These are phyloP conservation scores for Chytriomyces sp. DNA, from an alignment of 192 early-diverging fungal species.

Conservation along the genomic window DNA sequence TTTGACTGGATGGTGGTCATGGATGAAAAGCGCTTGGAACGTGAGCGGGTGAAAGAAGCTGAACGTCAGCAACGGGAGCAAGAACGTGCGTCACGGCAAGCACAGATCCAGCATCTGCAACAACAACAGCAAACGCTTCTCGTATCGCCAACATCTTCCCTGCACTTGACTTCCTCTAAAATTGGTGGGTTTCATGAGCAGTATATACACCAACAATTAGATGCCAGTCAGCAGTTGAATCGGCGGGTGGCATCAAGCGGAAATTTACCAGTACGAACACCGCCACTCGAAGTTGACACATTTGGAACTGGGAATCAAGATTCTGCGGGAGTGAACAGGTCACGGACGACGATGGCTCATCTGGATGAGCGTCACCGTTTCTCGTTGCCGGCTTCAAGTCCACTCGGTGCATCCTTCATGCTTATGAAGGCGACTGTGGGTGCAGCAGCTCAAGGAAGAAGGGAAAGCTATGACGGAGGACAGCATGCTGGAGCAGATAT, in stretches of 20 bases:
- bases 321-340: background rate
- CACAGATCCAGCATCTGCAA: conserved; percentile 23
- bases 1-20: conserved; percentile 90
- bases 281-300: background rate
- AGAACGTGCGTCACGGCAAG: conserved; percentile 30
- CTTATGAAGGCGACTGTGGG: background rate
- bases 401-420: background rate
- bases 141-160: background rate
- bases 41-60: conserved; percentile 44
- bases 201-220: no score
- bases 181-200: background rate
- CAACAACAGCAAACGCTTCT: background rate
- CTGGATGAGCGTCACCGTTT: background rate
- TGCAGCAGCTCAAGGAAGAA: background rate
- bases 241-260: conserved; percentile 1
- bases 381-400: background rate
- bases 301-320: background rate
- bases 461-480: background rate
- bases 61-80: conserved; percentile 48
- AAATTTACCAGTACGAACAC: background rate
- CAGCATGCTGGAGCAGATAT: background rate
- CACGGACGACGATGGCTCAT: background rate
- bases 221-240: no score
- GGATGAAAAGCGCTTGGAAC: conserved; percentile 56
- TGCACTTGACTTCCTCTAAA: background rate